A percentile compares a stretch with the other conserved stretches of the same genome.
These are phyloP conservation scores for Aspergillus sp. DNA, from an alignment of 2,329 filamentous ascomycete genomes.

Conservation along the genomic window DNA sequence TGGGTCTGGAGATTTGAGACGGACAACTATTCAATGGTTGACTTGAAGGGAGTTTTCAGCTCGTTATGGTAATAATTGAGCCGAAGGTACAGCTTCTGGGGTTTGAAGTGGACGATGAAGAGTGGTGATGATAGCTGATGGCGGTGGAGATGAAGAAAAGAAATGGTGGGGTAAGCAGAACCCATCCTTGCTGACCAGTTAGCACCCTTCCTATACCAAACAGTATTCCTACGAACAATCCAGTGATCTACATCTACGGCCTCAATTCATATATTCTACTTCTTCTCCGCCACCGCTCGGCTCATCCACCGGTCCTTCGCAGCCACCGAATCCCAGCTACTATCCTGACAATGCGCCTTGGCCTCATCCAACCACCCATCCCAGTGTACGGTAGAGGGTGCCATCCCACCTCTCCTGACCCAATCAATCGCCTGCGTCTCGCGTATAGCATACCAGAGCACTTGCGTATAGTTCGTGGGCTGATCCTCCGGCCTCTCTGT, in stretches of 20 bases:
- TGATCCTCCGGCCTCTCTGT: conserved; percentile 20
- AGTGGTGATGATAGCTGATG: not conserved
- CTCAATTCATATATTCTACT: not conserved
- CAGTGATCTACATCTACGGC: not conserved
- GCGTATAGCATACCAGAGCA: conserved; percentile 58
- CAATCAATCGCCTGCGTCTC: conserved; percentile 54
- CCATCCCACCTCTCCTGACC: conserved; percentile 52
- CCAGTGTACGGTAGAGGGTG: conserved; percentile 55
- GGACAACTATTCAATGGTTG: not conserved
- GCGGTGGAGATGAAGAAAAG: not conserved
- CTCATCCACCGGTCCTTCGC: conserved; percentile 4
- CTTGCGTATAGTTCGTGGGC: conserved; percentile 50
- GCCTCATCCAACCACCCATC: conserved; percentile 48
- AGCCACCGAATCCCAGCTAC: conserved; percentile 1
- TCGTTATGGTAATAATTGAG: not conserved
- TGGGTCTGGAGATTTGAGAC: too few species aligned
- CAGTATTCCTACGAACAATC: too few species aligned
- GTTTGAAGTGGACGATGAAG: not conserved
- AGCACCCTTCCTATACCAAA: too few species aligned
- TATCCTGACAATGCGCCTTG: conserved; percentile 8
- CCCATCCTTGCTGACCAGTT: too few species aligned
- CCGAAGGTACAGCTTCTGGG: not conserved
- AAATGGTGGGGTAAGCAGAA: too few species aligned
- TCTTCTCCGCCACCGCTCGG: not conserved
- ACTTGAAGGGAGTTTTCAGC: not conserved